Evolutionary conservation across 495 filamentous ascomycete species (phyloP), one percentile per base, ranked within the genome.

Genomic region (Parachaetomium inaequale): DNA sequence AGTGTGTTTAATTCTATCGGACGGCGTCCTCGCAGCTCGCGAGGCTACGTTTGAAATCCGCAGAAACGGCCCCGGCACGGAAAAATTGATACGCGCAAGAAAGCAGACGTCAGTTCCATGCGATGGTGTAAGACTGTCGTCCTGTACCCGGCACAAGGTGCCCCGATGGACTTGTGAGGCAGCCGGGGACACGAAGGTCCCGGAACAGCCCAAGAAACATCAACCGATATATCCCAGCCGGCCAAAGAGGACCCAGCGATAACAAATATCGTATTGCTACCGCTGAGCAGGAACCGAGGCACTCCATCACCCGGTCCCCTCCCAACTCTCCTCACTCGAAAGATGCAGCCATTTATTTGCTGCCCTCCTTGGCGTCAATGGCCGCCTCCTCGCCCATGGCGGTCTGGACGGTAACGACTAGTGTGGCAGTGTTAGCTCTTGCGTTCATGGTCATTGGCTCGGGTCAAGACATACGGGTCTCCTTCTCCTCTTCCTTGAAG

Each of bases 301-400:
- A 26, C 58, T 67, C 65, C 55, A 62, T 28, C 47, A 23, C 62
- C 53, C 34, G 26, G 3, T 23, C 25, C 58, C 45, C 29, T 17
- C 61, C 58, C 29, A 8, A 34, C 36, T 61, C 43, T 28, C 63
- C 49, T 55, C 56, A 38, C 26, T 29, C 55, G 25, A 8, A 34
- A 4, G 29, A 15, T 50, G 19, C 4, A 51, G 55, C 43, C 66
- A 54, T 53, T 64, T 73, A 73, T 66, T 68, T 72, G 60, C 1
- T 11, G 72, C 89, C 88, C 79, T 98, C 93, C 85, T 98, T 96
- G 79, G 87, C 88, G 74, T 96, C 92, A 72, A 96, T 90, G 67
- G 87, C 90, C 66, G 84, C 82, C 84, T 97, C 91, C 78, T 98
- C 93, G 69, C 89, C 88, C 94, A 99, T 99, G 74, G 94, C 87